Percentiles rank a stretch among this genome's conserved stretches.
Conservation (phyloP, 2,329 filamentous ascomycete genomes). For the Exophiala mesophila region DNA sequence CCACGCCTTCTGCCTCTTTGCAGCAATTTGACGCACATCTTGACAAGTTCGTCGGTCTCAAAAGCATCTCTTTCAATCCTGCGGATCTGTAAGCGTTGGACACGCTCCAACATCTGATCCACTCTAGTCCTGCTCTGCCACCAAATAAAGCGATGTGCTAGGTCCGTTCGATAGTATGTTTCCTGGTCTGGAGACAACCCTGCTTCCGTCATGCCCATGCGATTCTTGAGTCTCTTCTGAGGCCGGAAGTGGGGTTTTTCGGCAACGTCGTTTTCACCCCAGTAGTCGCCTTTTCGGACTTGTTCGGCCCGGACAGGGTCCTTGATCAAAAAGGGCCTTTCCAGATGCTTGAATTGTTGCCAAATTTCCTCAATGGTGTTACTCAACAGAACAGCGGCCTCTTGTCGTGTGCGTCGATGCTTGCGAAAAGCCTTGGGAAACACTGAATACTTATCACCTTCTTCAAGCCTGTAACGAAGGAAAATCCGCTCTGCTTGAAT, state of each 20-base stretch:
- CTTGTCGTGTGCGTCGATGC: constrained; percentile 10
- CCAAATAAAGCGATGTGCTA: constrained; percentile 23
- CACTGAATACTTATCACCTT: constrained; percentile 20
- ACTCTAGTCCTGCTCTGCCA: constrained; percentile 21
- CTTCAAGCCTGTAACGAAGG: constrained; percentile 15
- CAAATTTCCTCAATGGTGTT: constrained; percentile 19
- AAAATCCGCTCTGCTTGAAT: constrained; percentile 18
- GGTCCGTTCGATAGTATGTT: constrained; percentile 22
- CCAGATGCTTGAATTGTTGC: constrained; percentile 23
- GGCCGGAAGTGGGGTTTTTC: constrained; percentile 10
- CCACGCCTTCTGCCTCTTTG: constrained; percentile 6
- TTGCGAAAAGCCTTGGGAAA: constrained; percentile 14
- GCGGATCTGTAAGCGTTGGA: constrained; percentile 24
- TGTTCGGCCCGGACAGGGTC: constrained; percentile 13
- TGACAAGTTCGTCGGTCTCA: constrained; percentile 21
- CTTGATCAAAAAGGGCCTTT: constrained; percentile 21
- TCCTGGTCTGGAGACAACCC: constrained; percentile 14
- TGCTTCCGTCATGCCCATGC: constrained; percentile 19
- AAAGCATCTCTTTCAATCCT: constrained; percentile 23
- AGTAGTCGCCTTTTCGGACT: constrained; percentile 18
- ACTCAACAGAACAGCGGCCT: constrained; percentile 14
- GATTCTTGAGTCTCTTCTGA: constrained; percentile 12
- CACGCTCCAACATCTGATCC: constrained; percentile 14
- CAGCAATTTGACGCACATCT: constrained; percentile 11
- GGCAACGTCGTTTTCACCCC: constrained; percentile 10